Evolutionary conservation across 805 yeast species (phyloP), one percentile per base, ranked within the genome.

Genomic region (Limtongia smithiae): DNA sequence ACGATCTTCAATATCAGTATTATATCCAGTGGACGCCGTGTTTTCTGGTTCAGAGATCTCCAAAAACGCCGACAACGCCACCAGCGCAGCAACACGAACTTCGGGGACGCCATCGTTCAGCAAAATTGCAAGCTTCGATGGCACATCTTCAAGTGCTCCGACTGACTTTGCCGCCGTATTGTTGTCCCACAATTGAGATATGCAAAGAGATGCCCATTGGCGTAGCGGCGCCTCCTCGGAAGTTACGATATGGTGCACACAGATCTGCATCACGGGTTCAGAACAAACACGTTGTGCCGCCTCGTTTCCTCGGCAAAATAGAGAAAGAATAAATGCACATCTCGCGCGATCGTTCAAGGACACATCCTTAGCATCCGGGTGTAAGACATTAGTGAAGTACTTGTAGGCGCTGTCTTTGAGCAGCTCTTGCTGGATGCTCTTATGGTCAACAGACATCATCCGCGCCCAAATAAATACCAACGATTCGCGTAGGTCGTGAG

Each of bases 401-500:
- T 82, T 80, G 66, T 81, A 90, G 0, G 96, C 96, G 62, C 83
- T 84, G 62, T 91, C 97, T 60, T 90, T 90, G 56, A 93, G 78
- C 27, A 93, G 75, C 62, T 93, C 98, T 55, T 83, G 89, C 65
- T 93, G 98, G 2, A 96, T 87, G 61, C 85, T 83, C 57, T 80
- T 78, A 65, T 85, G 83, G 67, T 91, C 97, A 21, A 93, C 94
- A 2, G 97, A 90, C 93, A 93, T 88, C 20, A 93, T 88, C 58
- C 97, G 75, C 0, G 97, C 96, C 98, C 98, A 93, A 46, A 93
- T 93, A 62, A 91, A 93, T 1, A 93, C 93, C 49, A 93, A 69
- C 2, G 91, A 95, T 0, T 97, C 97, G 61, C 89, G 89, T 51
- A 93, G 72, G 62, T 93, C 97, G 24, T 87, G 94, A 0, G 97